Base-by-base conservation (phyloP, 345 rosid species). In the Crucihimalaya himalaica region DNA sequence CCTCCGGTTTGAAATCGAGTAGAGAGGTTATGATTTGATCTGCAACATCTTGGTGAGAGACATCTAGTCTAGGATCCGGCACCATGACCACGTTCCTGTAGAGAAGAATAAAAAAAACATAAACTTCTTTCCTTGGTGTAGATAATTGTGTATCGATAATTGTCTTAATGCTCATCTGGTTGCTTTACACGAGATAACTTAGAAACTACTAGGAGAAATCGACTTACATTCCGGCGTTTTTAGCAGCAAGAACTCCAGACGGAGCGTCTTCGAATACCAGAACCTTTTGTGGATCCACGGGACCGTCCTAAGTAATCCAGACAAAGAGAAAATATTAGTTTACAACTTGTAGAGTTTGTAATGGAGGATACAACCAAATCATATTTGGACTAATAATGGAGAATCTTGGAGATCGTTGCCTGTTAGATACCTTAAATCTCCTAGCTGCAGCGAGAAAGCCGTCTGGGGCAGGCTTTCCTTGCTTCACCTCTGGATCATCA, bases 201-300 rank as follows among this genome's bases (percentile, higher is more conserved):
- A 18, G 20, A 37, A 37, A 37, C 40, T 11, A 37, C 40, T 37
- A 37, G 40, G 68, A 67, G 35, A 60, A 50, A 66, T 18, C 63
- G 53, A 83, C 97, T 85, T 81, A 95, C 99, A 95, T 92, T 78
- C 87, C 87, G 29, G 97, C 92, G 82, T 88, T 92, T 80, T 92
- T 95, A 8, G 92, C 99, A 6, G 99, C 99, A 37, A 77, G 88
- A 78, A 88, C 99, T 62, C 99, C 99, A 5, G 93, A 71, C 55
- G 99, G 99, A 13, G 99, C 97, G 83, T 95, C 99, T 86, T 95
- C 99, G 76, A 95, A 95, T 32, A 90, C 97, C 28, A 95, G 81
- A 81, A 78, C 54, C 62, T 83, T 81, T 18, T 63, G 58, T 23
- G 91, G 70, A 69, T 87, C 89, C 62, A 86, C 78, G 53, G 84